Evolutionary conservation across 306 rosid species (phyloP).

Genomic region (Vicia sativa): DNA sequence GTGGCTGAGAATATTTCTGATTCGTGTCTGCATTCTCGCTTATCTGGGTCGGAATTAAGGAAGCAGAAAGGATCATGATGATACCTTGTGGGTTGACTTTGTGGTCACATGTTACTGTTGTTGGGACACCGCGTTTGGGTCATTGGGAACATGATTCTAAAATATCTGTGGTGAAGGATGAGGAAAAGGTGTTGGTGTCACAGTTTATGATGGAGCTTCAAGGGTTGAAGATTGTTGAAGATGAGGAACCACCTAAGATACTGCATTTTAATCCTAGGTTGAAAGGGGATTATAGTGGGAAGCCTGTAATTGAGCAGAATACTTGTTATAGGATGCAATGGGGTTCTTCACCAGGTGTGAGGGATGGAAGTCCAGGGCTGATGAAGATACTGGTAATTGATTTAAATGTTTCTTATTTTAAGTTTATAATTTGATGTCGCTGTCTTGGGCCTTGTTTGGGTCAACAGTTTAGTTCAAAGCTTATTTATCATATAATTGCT

Average conservation of each 20-base stretch:
- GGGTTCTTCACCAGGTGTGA: conserved; percentile 86
- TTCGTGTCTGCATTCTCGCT: conserved; percentile 63
- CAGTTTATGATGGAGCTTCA: conserved; percentile 95
- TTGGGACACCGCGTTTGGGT: conserved; percentile 91
- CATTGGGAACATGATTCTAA: conserved; percentile 73
- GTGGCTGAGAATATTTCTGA: conserved; percentile 47
- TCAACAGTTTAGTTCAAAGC: background rate
- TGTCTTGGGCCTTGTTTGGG: background rate
- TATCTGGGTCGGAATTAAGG: conserved; percentile 58
- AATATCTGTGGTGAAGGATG: conserved; percentile 75
- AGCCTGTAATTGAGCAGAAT: conserved; percentile 85
- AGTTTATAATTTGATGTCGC: background rate
- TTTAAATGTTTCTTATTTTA: background rate
- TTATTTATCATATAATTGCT: background rate
- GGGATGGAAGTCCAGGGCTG: conserved; percentile 85
- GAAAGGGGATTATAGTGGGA: conserved; percentile 93
- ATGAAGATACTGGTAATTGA: conserved; percentile 77
- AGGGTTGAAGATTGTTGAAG: conserved; percentile 83
- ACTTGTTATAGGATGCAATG: conserved; percentile 95
- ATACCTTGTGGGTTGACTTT: conserved; percentile 85
- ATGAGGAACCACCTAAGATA: conserved; percentile 91
- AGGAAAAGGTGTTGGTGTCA: conserved; percentile 77
- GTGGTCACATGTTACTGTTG: conserved; percentile 88
- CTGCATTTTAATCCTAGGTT: conserved; percentile 94
- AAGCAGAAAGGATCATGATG: conserved; percentile 55